A percentile compares a stretch with the other conserved stretches of the same genome.
phyloP scores from a whole-genome alignment of 805 yeast genomes.

The Starmera pachycereana region DNA sequence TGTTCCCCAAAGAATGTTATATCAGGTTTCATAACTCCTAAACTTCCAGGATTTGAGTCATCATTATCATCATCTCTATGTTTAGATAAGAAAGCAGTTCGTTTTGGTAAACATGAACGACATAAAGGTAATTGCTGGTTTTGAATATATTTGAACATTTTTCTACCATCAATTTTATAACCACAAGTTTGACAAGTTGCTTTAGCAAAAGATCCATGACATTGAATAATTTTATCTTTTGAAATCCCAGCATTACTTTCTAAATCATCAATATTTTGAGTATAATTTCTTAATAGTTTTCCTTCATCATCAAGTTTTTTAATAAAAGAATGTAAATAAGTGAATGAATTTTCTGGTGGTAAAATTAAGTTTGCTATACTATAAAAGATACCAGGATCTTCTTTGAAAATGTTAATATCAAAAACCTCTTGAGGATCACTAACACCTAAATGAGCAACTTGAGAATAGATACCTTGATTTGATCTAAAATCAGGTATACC shows the following conservation, averaged over 20 bases:
- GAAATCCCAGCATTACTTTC: conserved; percentile 73
- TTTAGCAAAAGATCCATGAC: conserved; percentile 87
- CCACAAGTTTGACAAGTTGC: conserved; percentile 80
- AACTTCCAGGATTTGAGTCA: conserved; percentile 30
- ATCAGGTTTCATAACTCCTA: conserved; percentile 86
- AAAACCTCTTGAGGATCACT: conserved; percentile 89
- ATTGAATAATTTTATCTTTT: conserved; percentile 63
- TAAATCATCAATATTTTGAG: conserved; percentile 84
- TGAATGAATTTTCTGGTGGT: conserved; percentile 57
- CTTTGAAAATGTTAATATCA: conserved; percentile 57
- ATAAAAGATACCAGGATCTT: conserved; percentile 73
- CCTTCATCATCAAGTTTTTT: conserved; percentile 63
- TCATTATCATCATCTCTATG: conserved; percentile 6
- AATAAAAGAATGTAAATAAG: conserved; percentile 79
- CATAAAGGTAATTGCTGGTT: conserved; percentile 58
- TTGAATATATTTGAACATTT: conserved; percentile 50
- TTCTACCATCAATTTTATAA: conserved; percentile 53
- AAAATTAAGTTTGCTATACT: conserved; percentile 78
- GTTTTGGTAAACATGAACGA: conserved; percentile 46
- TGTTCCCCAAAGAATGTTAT: conserved; percentile 88
- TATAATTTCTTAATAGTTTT: conserved; percentile 72
- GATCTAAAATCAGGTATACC: conserved; percentile 94
- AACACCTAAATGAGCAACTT: conserved; percentile 55
- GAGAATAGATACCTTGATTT: conserved; percentile 72
- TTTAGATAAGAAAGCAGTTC: conserved; percentile 23